These are phyloP conservation scores for Pseudogymnoascus pannorum DNA, from an alignment of 2,329 filamentous ascomycete genomes.

Conservation along the genomic window DNA sequence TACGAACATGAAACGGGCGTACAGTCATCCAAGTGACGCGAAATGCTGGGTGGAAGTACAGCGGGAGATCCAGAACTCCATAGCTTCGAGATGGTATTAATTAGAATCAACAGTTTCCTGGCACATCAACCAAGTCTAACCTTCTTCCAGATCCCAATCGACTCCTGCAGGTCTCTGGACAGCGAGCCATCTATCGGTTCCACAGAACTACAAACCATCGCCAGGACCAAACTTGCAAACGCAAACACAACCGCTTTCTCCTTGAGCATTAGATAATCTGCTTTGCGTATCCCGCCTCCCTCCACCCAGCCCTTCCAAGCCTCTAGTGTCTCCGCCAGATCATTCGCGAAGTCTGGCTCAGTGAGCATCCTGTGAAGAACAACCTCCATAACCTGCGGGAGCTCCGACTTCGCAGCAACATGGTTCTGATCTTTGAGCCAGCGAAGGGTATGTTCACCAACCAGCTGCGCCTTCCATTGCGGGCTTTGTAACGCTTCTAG, in stretches of 20 bases:
- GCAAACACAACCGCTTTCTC: slow-evolving; percentile 38
- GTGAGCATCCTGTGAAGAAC: slow-evolving; percentile 47
- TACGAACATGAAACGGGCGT: not conserved
- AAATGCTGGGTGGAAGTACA: not conserved
- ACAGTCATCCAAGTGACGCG: not conserved
- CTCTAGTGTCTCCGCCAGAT: slow-evolving; percentile 40
- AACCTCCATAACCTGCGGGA: slow-evolving; percentile 39
- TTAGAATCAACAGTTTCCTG: not conserved
- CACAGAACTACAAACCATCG: slow-evolving; percentile 40
- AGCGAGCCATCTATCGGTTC: slow-evolving; percentile 41
- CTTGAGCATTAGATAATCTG: slow-evolving; percentile 36
- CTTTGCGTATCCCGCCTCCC: slow-evolving; percentile 44
- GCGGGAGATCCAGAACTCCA: not conserved
- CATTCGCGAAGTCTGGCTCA: slow-evolving; percentile 37
- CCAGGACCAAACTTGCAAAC: slow-evolving; percentile 40
- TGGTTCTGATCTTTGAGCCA: slow-evolving; percentile 35
- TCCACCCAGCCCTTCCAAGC: slow-evolving; percentile 49
- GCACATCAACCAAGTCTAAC: slow-evolving; percentile 40
- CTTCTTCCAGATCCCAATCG: slow-evolving; percentile 45
- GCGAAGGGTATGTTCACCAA: slow-evolving; percentile 37
- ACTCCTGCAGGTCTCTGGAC: slow-evolving; percentile 48
- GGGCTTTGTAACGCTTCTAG: slow-evolving; percentile 47
- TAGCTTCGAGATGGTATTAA: not conserved
- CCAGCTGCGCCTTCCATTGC: slow-evolving; percentile 42
- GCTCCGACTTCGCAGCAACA: slow-evolving; percentile 22